Conservation (phyloP, 805 yeast genomes). For the Starmerella khaoyaiensis region DNA sequence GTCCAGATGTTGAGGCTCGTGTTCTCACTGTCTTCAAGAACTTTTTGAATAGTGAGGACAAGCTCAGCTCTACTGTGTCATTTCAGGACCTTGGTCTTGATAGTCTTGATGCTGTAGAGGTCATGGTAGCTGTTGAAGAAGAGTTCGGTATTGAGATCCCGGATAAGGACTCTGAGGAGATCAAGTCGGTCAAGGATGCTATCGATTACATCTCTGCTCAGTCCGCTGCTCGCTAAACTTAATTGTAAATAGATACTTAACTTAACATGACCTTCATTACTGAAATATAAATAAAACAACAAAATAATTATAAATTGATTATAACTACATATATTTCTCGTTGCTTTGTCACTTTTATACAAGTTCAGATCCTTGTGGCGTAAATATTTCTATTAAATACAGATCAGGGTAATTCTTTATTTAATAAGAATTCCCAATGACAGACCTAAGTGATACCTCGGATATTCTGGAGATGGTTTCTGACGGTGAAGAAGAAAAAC, state of each 20-base stretch:
- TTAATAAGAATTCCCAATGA: too few species aligned
- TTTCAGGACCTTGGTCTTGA: conserved; percentile 69
- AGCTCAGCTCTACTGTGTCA: conserved; percentile 31
- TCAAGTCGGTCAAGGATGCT: conserved; percentile 88
- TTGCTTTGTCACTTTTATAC: too few species aligned
- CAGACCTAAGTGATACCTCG: too few species aligned
- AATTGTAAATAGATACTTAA: too few species aligned
- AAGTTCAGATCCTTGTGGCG: too few species aligned
- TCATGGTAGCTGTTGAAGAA: conserved; percentile 91
- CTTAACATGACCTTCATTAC: too few species aligned
- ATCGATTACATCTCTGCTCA: conserved; percentile 65
- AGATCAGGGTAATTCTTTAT: too few species aligned
- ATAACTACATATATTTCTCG: too few species aligned
- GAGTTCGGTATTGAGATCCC: conserved; percentile 43
- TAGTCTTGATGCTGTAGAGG: conserved; percentile 89
- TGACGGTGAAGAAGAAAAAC: conserved; percentile 2
- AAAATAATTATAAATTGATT: too few species aligned
- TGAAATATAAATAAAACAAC: too few species aligned
- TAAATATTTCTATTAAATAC: too few species aligned
- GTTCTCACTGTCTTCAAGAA: conserved; percentile 59
- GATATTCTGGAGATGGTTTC: too few species aligned
- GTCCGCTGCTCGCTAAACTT: conserved; percentile 31
- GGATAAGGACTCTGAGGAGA: conserved; percentile 74
- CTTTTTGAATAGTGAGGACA: conserved; percentile 21
- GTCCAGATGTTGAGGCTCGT: conserved; percentile 71